Evolutionary conservation across 2,329 filamentous ascomycete genomes (phyloP).

Genomic region (Alternaria hordeiaustralica): DNA sequence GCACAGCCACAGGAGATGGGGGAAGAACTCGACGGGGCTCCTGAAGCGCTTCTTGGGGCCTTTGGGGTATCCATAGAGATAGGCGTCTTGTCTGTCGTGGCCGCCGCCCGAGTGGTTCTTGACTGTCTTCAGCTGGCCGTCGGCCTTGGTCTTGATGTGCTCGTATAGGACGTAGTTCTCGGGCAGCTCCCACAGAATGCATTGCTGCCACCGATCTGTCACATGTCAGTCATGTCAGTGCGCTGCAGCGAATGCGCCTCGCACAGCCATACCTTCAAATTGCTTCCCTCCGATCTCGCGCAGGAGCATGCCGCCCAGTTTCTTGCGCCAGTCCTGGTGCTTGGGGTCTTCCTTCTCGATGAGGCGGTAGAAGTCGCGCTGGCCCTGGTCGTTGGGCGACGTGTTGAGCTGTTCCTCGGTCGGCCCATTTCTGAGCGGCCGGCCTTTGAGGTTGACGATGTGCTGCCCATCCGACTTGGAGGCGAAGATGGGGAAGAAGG

Average conservation of each 20-base stretch:
- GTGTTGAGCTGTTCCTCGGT: slow-evolving; percentile 59
- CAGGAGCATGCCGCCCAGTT: slow-evolving; percentile 65
- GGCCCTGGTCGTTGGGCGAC: slow-evolving; percentile 60
- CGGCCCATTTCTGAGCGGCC: slow-evolving; percentile 60
- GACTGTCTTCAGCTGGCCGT: slow-evolving; percentile 56
- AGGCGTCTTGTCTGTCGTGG: slow-evolving; percentile 64
- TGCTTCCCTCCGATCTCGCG: slow-evolving; percentile 54
- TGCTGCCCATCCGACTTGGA: slow-evolving; percentile 58
- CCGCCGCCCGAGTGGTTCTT: slow-evolving; percentile 58
- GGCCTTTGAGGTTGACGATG: slow-evolving; percentile 57
- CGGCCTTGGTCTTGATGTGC: slow-evolving; percentile 61
- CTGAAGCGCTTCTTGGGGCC: slow-evolving; percentile 64
- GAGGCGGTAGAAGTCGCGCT: slow-evolving; percentile 62
- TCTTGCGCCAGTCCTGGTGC: slow-evolving; percentile 64
- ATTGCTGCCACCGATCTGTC: slow-evolving; percentile 48
- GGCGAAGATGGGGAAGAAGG: slow-evolving; percentile 57
- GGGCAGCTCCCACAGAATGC: slow-evolving; percentile 61
- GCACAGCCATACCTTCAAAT: slow-evolving; percentile 35
- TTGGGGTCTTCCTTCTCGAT: slow-evolving; percentile 59
- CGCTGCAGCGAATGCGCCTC: not conserved
- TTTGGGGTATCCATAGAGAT: slow-evolving; percentile 65
- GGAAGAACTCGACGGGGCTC: slow-evolving; percentile 66
- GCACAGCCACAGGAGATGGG: slow-evolving; percentile 64
- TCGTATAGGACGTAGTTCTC: slow-evolving; percentile 65
- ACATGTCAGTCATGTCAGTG: slow-evolving; percentile 51